Conservation (phyloP, 2,329 filamentous ascomycete species). For the Hypoxylon sp. region DNA sequence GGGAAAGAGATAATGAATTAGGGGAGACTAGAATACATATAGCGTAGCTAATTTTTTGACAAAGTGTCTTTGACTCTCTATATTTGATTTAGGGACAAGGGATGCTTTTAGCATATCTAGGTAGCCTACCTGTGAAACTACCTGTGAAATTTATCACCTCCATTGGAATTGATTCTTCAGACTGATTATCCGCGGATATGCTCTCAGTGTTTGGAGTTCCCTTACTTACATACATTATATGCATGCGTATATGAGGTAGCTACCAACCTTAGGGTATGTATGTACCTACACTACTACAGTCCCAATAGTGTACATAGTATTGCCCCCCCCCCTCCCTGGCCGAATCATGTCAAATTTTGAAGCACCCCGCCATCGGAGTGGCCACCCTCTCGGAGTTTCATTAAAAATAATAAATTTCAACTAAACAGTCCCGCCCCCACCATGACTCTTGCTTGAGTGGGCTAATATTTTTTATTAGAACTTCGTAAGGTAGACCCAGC, state of each 20-base stretch:
- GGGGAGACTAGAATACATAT: slow-evolving; percentile 18
- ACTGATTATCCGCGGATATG: not conserved
- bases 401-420: slow-evolving; percentile 29
- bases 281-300: not conserved
- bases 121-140: slow-evolving; percentile 4
- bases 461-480: slow-evolving; percentile 40
- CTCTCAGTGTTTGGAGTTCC: not conserved
- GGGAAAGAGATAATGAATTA: slow-evolving; percentile 25
- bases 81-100: slow-evolving; percentile 22
- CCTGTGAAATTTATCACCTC: no score
- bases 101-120: slow-evolving; percentile 6
- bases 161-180: not conserved
- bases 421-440: slow-evolving; percentile 43
- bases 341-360: slow-evolving; percentile 1
- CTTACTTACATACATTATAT: no score
- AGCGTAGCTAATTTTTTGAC: slow-evolving; percentile 10
- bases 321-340: slow-evolving; percentile 6
- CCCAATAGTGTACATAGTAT: not conserved
- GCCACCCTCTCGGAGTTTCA: slow-evolving; percentile 16
- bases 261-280: not conserved
- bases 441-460: slow-evolving; percentile 22
- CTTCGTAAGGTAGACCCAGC: slow-evolving; percentile 24
- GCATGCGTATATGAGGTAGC: no score
- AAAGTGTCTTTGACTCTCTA: slow-evolving; percentile 38
- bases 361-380: slow-evolving; percentile 49